Conservation (phyloP, 2,329 filamentous ascomycete species). For the Emericellopsis cladophorae region DNA sequence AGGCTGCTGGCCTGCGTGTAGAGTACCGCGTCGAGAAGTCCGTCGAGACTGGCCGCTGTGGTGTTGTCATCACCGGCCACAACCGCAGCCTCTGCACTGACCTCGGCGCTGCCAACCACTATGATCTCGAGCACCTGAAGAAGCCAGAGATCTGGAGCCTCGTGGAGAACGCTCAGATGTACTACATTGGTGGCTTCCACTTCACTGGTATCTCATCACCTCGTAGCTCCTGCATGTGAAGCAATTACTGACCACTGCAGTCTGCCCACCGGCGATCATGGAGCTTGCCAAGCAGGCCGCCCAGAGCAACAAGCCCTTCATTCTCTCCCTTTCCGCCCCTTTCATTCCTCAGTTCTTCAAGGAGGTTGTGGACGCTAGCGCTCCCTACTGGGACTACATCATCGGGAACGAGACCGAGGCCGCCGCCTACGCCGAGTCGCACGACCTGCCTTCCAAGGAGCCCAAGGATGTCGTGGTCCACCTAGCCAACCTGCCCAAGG, state of each 20-base stretch:
- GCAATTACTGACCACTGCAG: conserved; percentile 21
- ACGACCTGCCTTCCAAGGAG: conserved; percentile 62
- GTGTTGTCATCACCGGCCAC: conserved; percentile 92
- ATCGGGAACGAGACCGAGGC: conserved; percentile 97
- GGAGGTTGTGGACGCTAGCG: conserved; percentile 73
- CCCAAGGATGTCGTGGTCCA: conserved; percentile 75
- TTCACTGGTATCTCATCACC: conserved; percentile 48
- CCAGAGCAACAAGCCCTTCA: conserved; percentile 77
- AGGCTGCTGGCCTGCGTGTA: conserved; percentile 77
- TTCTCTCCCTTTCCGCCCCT: conserved; percentile 84
- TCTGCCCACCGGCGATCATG: conserved; percentile 82
- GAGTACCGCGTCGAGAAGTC: conserved; percentile 87
- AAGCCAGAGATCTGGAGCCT: conserved; percentile 82
- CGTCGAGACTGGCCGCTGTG: conserved; percentile 82
- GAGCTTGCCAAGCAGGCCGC: conserved; percentile 86
- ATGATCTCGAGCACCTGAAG: conserved; percentile 89
- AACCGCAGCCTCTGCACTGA: conserved; percentile 92
- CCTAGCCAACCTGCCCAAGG: conserved; percentile 83
- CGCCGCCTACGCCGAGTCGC: conserved; percentile 71
- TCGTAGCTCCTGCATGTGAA: too few relatives aligned
- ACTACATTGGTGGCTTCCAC: conserved; percentile 94
- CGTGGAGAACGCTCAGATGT: conserved; percentile 77
- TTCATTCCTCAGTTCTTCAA: conserved; percentile 99
- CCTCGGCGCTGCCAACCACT: conserved; percentile 91
- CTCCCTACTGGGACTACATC: conserved; percentile 90